phyloP scores from a whole-genome alignment of 1,284 basidiomycete genomes.

The Vanrija sp. region DNA sequence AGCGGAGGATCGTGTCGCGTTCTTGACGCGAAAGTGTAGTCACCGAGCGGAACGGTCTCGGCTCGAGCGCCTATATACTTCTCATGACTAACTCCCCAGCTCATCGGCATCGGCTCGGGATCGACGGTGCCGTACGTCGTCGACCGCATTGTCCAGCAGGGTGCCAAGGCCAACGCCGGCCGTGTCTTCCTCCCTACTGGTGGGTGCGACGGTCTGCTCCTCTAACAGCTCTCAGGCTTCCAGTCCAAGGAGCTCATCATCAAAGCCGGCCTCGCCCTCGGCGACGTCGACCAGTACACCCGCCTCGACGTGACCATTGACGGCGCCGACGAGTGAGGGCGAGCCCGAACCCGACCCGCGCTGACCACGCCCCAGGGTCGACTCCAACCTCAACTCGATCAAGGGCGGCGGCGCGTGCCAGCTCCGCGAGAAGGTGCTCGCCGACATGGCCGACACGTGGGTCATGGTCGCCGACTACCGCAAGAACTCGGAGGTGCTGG shows the following conservation, averaged over 20 bases:
- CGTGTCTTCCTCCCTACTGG: conserved; percentile 88
- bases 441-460: conserved; percentile 92
- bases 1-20: too few relatives aligned
- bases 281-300: conserved; percentile 88
- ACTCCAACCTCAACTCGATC: conserved; percentile 83
- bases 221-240: conserved; percentile 64
- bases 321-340: conserved; percentile 91
- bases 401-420: conserved; percentile 98
- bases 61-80: not conserved
- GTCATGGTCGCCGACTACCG: conserved; percentile 93
- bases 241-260: conserved; percentile 96
- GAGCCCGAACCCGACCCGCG: not conserved
- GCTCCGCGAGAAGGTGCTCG: conserved; percentile 92
- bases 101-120: conserved; percentile 88
- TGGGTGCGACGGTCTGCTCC: conserved; percentile 32
- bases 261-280: conserved; percentile 69
- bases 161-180: conserved; percentile 66
- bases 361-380: conserved; percentile 60
- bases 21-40: too few relatives aligned
- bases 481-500: conserved; percentile 80
- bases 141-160: conserved; percentile 87
- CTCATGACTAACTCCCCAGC: conserved; percentile 49
- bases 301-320: conserved; percentile 93
- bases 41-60: not conserved
- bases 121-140: conserved; percentile 98